Evolutionary conservation across 345 rosid species (phyloP), one percentile per base, ranked within the genome.

Genomic region (Clausena lansium): DNA sequence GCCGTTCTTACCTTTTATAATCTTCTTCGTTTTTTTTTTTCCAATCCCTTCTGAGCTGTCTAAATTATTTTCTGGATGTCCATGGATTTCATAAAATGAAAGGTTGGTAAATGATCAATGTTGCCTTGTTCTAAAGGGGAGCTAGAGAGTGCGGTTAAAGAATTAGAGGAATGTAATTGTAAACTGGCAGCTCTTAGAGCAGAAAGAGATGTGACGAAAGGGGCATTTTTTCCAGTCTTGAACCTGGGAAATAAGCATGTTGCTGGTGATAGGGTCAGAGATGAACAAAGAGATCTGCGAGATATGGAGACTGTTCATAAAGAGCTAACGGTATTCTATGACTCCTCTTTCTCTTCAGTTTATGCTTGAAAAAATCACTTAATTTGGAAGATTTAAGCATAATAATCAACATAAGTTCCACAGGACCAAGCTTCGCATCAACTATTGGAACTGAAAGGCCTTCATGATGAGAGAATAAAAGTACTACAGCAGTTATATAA

Each of bases 141-240:
- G 72, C 77, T 97, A 78, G 94, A 89, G 84, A 81, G 76, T 84
- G 87, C 85, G 24, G 78, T 89, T 70, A 82, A 78, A 39, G 93
- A 93, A 82, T 83, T 97, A 85, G 89, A 88, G 75, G 91, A 89
- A 71, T 87, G 89, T 76, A 89, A 94, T 62, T 83, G 82, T 75
- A 85, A 93, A 67, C 79, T 97, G 84, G 90, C 87, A 75, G 83
- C 88, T 76, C 91, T 93, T 73, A 94, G 87, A 85, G 91, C 93
- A 27, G 98, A 92, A 78, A 90, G 88, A 80, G 98, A 94, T 89
- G 92, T 93, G 61, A 87, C 90, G 22, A 87, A 87, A 78, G 98
- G 97, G 81, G 83, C 90, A 25, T 84, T 88, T 84, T 88, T 91
- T 75, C 98, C 98, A 62, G 88, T 92, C 74, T 64, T 94, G 81